phyloP scores from a whole-genome alignment of 805 yeast genomes.

The Candida nitratophila region DNA sequence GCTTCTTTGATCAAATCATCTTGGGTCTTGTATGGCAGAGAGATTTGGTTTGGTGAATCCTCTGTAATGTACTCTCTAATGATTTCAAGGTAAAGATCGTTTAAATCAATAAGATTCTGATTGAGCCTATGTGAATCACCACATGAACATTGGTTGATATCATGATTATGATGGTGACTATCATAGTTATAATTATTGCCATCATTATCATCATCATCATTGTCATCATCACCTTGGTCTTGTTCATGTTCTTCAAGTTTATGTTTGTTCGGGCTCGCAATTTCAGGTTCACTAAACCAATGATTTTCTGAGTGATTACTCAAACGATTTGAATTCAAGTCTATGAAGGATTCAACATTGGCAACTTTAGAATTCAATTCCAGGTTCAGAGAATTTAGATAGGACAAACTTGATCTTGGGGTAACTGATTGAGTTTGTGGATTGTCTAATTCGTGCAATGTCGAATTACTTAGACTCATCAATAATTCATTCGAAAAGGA shows the following conservation, averaged over 20 bases:
- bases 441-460: background rate
- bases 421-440: background rate
- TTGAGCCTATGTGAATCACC: background rate
- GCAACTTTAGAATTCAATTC: constrained; percentile 1
- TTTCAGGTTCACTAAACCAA: background rate
- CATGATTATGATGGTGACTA: too few species aligned
- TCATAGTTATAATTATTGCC: background rate
- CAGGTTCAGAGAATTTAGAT: background rate
- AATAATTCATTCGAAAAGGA: background rate
- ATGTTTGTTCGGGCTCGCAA: background rate
- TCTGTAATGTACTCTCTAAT: constrained; percentile 32
- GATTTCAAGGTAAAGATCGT: constrained; percentile 20
- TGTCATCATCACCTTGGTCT: background rate
- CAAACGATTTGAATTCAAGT: background rate
- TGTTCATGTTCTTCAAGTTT: background rate
- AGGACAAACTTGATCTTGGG: background rate
- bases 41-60: constrained; percentile 42
- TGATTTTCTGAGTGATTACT: background rate
- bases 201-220: too few species aligned
- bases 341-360: constrained; percentile 3
- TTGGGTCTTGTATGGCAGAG: constrained; percentile 34
- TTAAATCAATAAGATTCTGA: background rate
- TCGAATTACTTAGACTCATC: background rate
- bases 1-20: constrained; percentile 20
- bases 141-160: background rate